Base-by-base conservation (phyloP, 2,329 filamentous ascomycete species). In the Grosmannia clavigera region DNA sequence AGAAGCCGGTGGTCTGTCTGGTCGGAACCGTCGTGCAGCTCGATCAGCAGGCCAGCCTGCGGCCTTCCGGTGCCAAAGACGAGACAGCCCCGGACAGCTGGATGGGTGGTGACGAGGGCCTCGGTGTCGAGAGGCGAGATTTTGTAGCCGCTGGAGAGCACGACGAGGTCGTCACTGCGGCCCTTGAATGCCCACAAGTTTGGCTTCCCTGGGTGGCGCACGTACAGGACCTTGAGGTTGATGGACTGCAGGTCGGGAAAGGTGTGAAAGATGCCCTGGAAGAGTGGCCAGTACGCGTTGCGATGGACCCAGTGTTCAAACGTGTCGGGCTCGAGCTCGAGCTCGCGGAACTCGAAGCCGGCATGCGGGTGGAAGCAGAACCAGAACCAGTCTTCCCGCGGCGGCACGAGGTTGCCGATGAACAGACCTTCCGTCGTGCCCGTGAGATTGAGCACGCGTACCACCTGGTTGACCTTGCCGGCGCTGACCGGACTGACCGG, bases 131-230 rank as follows among this genome's bases (percentile, higher is more conserved):
- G 67, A 0, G 76, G 76, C 61, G 81, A 80, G 5, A 80, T 64
- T 66, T 81, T 80, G 67, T 79, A 76, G 35, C 77, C 78, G 55
- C 75, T 79, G 1, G 73, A 75, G 50, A 81, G 74, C 19, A 80
- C 76, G 16, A 80, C 75, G 53, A 80, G 69, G 62, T 78, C 74
- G 60, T 80, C 78, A 0, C 67, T 65, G n/a, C 72, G 67, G 29
- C 72, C 70, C 14, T 66, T 61, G 56, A 70, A 68, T 33, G 68
- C 60, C 72, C 72, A 78, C 61, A 73, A 67, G 43, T 74, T 64
- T 0, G 70, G 68, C 3, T 72, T 60, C 0, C 69, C 70, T 0
- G 75, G 74, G 56, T 78, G 74, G 10, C 64, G 68, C 35, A 46
- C 65, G 65, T 73, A 78, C n/a, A 80, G 64, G 58, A 81, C 78